Percentiles rank a stretch among this genome's conserved stretches.
phyloP scores from a whole-genome alignment of 441 rosid species.

The Breynia disticha region DNA sequence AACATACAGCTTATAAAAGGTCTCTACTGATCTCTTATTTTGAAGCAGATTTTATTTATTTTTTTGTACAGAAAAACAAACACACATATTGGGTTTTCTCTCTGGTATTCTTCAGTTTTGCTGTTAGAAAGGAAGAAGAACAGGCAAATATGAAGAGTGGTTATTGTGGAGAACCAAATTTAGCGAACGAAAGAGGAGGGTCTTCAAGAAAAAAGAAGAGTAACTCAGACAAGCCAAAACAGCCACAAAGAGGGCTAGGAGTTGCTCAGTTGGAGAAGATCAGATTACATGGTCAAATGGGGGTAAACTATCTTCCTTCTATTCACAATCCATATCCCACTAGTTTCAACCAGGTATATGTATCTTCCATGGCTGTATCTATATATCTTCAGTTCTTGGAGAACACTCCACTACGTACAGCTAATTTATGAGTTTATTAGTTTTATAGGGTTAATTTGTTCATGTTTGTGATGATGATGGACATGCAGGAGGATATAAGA shows the following conservation, averaged over 20 bases:
- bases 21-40: slow-evolving; percentile 39
- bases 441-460: background rate
- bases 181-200: slow-evolving; percentile 43
- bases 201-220: slow-evolving; percentile 71
- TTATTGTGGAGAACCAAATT: slow-evolving; percentile 67
- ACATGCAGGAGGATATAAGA: slow-evolving; percentile 63
- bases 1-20: slow-evolving; percentile 30
- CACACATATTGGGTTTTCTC: background rate
- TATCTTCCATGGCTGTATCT: background rate
- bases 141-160: slow-evolving; percentile 45
- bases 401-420: background rate
- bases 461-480: background rate
- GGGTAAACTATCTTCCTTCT: slow-evolving; percentile 37
- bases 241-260: slow-evolving; percentile 99
- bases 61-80: background rate
- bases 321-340: slow-evolving; percentile 31
- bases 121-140: background rate
- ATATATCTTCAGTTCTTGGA: background rate
- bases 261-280: slow-evolving; percentile 96
- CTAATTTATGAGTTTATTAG: background rate
- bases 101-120: no score
- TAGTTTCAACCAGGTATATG: slow-evolving; percentile 41
- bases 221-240: slow-evolving; percentile 82
- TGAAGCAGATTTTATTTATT: slow-evolving; percentile 5
- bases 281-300: slow-evolving; percentile 74